phyloP scores from a whole-genome alignment of 768 basidiomycete genomes.

The Auriscalpium orientale region DNA sequence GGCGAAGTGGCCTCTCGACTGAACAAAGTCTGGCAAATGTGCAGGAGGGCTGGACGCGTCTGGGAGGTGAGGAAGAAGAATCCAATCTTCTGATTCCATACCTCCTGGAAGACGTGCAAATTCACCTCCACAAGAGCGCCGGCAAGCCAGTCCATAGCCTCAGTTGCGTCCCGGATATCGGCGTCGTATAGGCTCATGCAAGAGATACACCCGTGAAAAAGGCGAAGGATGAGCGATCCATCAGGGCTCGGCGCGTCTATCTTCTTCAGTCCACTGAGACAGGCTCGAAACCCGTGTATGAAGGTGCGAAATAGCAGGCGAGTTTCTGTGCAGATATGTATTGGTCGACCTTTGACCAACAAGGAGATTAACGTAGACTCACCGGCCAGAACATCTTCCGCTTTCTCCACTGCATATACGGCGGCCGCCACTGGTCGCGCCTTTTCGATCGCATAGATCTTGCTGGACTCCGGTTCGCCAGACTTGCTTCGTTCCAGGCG shows the following conservation, averaged over 20 bases:
- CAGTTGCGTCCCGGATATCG: conserved; percentile 59
- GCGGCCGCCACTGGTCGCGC: conserved; percentile 75
- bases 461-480: conserved; percentile 33
- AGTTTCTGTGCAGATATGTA: conserved; percentile 47
- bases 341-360: conserved; percentile 8
- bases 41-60: conserved; percentile 71
- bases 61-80: conserved; percentile 80
- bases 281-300: conserved; percentile 80
- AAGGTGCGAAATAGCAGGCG: conserved; percentile 83
- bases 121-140: conserved; percentile 77
- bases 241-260: conserved; percentile 74
- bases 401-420: conserved; percentile 70
- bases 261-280: conserved; percentile 69
- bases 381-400: conserved; percentile 80
- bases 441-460: conserved; percentile 72
- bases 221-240: conserved; percentile 76
- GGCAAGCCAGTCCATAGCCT: conserved; percentile 77
- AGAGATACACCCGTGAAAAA: conserved; percentile 80
- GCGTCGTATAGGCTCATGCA: conserved; percentile 81
- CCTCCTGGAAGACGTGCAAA: conserved; percentile 89
- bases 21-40: conserved; percentile 80
- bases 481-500: conserved; percentile 39
- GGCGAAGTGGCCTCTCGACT: conserved; percentile 68
- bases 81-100: conserved; percentile 89
- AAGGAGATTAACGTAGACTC: conserved; percentile 16